Evolutionary conservation across 805 yeast species (phyloP).

Genomic region (Starmerella etchellsii): DNA sequence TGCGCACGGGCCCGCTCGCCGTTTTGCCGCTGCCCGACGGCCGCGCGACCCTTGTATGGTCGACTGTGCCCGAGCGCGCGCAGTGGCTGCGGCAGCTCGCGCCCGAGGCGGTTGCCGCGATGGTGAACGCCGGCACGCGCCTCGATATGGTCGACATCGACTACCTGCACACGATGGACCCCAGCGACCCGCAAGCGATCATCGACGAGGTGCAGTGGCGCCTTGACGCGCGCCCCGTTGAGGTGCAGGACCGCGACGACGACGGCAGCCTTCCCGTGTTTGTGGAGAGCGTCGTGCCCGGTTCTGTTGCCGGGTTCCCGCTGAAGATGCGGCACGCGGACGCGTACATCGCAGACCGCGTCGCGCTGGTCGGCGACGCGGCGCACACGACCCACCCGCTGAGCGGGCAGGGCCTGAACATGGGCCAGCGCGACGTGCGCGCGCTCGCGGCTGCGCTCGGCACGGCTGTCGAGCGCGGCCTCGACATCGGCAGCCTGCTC

Average conservation of each 20-base stretch:
- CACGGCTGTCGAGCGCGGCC: constrained; percentile 57
- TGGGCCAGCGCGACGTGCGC: constrained; percentile 92
- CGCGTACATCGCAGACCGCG: constrained; percentile 65
- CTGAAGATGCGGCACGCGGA: constrained; percentile 82
- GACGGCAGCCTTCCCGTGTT: constrained; percentile 53
- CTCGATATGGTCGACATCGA: constrained; percentile 64
- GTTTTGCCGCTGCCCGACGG: constrained; percentile 77
- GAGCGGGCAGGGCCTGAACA: constrained; percentile 95
- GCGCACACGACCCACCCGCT: constrained; percentile 96
- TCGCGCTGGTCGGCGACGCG: constrained; percentile 95
- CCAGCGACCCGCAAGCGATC: constrained; percentile 32
- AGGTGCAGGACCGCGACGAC: constrained; percentile 49
- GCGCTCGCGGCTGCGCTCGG: constrained; percentile 58
- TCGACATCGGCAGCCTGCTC: constrained; percentile 72
- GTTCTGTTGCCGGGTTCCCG: constrained; percentile 79
- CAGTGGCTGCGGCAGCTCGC: constrained; percentile 45
- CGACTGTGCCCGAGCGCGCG: constrained; percentile 66
- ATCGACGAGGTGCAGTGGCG: constrained; percentile 68
- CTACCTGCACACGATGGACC: constrained; percentile 42
- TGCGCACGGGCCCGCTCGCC: constrained; percentile 88
- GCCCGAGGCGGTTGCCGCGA: constrained; percentile 48
- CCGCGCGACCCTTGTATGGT: constrained; percentile 89
- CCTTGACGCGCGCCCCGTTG: constrained; percentile 35
- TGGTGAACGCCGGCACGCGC: constrained; percentile 81
- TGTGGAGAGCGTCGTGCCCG: constrained; percentile 43